Evolutionary conservation across 1,139 yeast species (phyloP).

Genomic region (Casaregolazyma suthepensis): DNA sequence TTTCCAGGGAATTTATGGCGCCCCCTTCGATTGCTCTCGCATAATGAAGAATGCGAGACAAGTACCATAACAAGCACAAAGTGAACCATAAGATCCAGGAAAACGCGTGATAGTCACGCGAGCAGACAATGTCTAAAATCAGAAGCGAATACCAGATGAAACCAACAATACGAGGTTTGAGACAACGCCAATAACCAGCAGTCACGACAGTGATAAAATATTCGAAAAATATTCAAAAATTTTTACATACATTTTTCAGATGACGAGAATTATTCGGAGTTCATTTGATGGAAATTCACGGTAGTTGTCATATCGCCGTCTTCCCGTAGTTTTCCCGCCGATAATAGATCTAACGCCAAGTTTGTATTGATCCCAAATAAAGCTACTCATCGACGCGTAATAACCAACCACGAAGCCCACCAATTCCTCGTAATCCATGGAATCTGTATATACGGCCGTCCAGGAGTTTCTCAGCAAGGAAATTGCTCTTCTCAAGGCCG

Average conservation of each 20-base stretch:
- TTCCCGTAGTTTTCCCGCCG: not conserved
- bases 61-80: not conserved
- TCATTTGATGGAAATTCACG: not conserved
- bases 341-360: not conserved
- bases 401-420: not conserved
- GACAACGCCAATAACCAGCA: not conserved
- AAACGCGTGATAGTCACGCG: not conserved
- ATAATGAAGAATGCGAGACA: not conserved
- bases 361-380: not conserved
- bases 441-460: slow-evolving; percentile 9
- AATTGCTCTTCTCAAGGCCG: slow-evolving; percentile 15
- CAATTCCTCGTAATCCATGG: not conserved
- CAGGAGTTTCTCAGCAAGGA: slow-evolving; percentile 19
- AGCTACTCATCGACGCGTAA: not conserved
- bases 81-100: not conserved
- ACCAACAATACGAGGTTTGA: not conserved
- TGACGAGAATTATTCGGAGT: not conserved
- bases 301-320: not conserved
- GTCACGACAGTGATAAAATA: too few species aligned
- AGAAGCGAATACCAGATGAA: not conserved
- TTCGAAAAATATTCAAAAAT: too few species aligned
- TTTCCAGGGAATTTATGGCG: not conserved
- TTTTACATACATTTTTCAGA: not conserved
- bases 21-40: not conserved
- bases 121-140: not conserved